Evolutionary conservation across 148 eudicot genomes (phyloP), one percentile per base, ranked within the genome.

Genomic region (Arbutus unedo): DNA sequence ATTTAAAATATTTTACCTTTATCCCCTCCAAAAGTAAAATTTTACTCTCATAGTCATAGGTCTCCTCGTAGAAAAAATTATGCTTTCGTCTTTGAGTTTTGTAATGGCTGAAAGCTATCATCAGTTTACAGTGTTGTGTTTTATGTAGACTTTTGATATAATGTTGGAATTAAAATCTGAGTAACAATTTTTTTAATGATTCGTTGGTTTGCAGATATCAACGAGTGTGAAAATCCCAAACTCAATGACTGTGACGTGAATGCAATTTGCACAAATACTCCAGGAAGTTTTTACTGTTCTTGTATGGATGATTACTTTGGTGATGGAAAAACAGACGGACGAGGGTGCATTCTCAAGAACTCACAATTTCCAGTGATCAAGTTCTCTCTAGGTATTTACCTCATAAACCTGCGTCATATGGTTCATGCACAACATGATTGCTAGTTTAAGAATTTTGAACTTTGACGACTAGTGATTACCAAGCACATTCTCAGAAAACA

Each of bases 171-270:
- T 14, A 8, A 21, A 6, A 60, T 3, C 6, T 60, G 7, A 60
- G 25, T 25, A 10, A 19, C 8, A 8, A 7, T 19, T 67, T 23
- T 5, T 2, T 4, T 41, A 41, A 23, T 18, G 60, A 18, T 56
- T 78, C 5, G 56, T 72, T 56, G 76, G 18, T 31, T 31, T 31
- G 25, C 43, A 85, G 84, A 85, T 78, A 77, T 81, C 0, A 53
- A 85, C 16, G 87, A 85, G 50, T 85, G 84, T 38, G 57, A 25
- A 3, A 25, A 81, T 85, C 64, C 81, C 4, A 55, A 55, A 51
- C 60, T 38, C 2, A 77, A 81, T 41, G 18, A 56, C 7, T 85
- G 84, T 68, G 66, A 55, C n/a, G 25, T 4, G 55, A 84, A 60
- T 10, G 78, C 73, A 53, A 81, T 3, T 41, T 85, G 87, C 70